Base-by-base conservation (phyloP, 2,329 filamentous ascomycete genomes). In the Aspergillus sp. region DNA sequence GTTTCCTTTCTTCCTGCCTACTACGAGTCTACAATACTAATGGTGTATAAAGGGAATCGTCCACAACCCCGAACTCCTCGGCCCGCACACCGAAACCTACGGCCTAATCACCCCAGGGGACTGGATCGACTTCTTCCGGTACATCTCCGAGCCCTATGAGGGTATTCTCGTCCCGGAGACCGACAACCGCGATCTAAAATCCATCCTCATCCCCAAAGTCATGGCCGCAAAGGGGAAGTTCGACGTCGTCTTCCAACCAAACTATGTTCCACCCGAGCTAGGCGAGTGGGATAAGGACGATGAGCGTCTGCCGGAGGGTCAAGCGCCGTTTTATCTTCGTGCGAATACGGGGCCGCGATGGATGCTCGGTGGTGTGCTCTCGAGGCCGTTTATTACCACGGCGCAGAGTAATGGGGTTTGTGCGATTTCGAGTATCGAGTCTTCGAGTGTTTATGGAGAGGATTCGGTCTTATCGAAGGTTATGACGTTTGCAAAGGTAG, bases 71-170 rank as follows among this genome's bases (percentile, higher is more conserved):
- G 81, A 86, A 59, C 75, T 85, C 28, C 74, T 84, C 1, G 83
- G 83, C 1, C 78, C 82, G 0, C 82, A 86, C 63, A 84, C 83
- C 2, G 85, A 87, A 64, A 80, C 80, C 22, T 73, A 84, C 1
- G 84, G 84, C 15, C 71, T 87, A 3, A 82, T 87, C 30, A 82
- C 83, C 0, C 85, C 85, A 0, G 85, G 84, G 5, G 84, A 85
- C 68, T 87, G 85, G 85, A 76, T 85, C 30, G 84, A 87, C 66
- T 87, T 87, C 75, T 87, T 87, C 75, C 80, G 85, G 54, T 83
- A 85, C 68, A 80, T 87, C 7, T 80, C 80, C 30, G 84, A 87
- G 69, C 76, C 81, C 0, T 86, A 82, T 59, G 64, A 74, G 3
- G 84, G 84, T 0, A 66, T 82, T 1, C 64, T 86, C 19, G 79